phyloP scores from a whole-genome alignment of 768 basidiomycete species.

The Boletellus sp. region DNA sequence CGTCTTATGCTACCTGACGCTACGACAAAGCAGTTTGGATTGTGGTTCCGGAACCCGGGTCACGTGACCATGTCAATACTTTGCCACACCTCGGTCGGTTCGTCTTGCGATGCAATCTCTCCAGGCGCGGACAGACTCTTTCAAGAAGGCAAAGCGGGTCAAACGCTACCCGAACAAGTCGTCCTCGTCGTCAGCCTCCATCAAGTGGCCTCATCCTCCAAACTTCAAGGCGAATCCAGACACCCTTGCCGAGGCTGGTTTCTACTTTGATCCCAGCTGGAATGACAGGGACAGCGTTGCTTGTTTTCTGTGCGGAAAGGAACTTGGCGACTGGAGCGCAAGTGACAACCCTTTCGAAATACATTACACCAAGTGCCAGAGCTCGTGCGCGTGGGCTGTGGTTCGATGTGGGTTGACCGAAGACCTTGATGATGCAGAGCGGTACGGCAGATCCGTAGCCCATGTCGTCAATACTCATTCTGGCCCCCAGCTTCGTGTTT shows the following conservation, averaged over 20 bases:
- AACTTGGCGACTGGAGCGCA: constrained; percentile 80
- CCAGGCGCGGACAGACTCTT: constrained; percentile 63
- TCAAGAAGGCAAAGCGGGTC: constrained; percentile 57
- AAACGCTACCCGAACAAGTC: constrained; percentile 48
- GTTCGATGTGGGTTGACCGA: constrained; percentile 65
- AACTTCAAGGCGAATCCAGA: constrained; percentile 66
- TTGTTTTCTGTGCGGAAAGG: constrained; percentile 82
- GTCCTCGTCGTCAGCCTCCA: constrained; percentile 41
- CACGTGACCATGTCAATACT: too few species aligned
- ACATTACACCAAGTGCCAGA: constrained; percentile 67
- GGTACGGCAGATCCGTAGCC: constrained; percentile 37
- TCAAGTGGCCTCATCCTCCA: constrained; percentile 76
- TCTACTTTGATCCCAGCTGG: constrained; percentile 71
- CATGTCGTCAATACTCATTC: background rate
- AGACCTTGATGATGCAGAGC: constrained; percentile 55
- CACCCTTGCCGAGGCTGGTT: constrained; percentile 83
- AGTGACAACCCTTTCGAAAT: constrained; percentile 84
- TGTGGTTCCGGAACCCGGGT: too few species aligned
- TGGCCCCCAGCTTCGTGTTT: constrained; percentile 50
- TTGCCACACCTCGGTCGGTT: too few species aligned
- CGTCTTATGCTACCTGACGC: too few species aligned
- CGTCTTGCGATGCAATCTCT: constrained; percentile 46
- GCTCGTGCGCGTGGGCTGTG: constrained; percentile 76
- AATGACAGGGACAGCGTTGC: constrained; percentile 71
- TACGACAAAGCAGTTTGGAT: too few species aligned